These are phyloP conservation scores for Lagenaria siceraria DNA, from an alignment of 306 rosid species.

Conservation along the genomic window DNA sequence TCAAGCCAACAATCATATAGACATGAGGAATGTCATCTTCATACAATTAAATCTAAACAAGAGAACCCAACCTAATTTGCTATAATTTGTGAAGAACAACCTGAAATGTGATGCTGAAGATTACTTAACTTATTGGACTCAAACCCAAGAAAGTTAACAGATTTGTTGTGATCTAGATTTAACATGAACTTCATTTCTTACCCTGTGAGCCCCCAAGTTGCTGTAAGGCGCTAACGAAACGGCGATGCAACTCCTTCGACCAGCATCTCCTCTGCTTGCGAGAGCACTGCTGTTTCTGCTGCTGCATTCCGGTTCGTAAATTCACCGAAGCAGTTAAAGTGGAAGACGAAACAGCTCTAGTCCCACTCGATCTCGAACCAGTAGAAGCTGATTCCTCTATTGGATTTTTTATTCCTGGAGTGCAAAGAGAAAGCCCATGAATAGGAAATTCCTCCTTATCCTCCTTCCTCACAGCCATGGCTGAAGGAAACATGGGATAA, in stretches of 20 bases:
- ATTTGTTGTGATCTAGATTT: not conserved
- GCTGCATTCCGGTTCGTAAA: slow-evolving; percentile 20
- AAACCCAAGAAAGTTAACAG: not conserved
- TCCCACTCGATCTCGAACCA: slow-evolving; percentile 43
- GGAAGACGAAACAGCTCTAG: slow-evolving; percentile 44
- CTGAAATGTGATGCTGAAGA: not conserved
- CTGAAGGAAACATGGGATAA: slow-evolving; percentile 32
- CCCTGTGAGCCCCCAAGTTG: slow-evolving; percentile 97
- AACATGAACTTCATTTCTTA: slow-evolving; percentile 19
- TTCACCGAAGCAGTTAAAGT: slow-evolving; percentile 30
- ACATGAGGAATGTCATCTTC: not conserved
- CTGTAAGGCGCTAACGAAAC: slow-evolving; percentile 75
- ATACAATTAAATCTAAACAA: not conserved
- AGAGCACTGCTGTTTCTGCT: slow-evolving; percentile 38
- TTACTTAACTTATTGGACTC: not conserved
- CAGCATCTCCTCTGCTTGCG: slow-evolving; percentile 96
- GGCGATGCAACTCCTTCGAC: slow-evolving; percentile 88
- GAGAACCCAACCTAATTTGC: not conserved
- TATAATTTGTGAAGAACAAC: not conserved
- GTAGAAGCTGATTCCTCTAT: slow-evolving; percentile 59
- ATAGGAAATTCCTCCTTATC: slow-evolving; percentile 50
- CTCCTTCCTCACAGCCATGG: slow-evolving; percentile 34
- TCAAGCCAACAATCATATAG: not conserved
- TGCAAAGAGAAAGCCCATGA: slow-evolving; percentile 53
- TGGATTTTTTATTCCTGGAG: slow-evolving; percentile 42